Base-by-base conservation (phyloP, 352 stramenopile genomes). In the Thraustochytrium striatum region DNA sequence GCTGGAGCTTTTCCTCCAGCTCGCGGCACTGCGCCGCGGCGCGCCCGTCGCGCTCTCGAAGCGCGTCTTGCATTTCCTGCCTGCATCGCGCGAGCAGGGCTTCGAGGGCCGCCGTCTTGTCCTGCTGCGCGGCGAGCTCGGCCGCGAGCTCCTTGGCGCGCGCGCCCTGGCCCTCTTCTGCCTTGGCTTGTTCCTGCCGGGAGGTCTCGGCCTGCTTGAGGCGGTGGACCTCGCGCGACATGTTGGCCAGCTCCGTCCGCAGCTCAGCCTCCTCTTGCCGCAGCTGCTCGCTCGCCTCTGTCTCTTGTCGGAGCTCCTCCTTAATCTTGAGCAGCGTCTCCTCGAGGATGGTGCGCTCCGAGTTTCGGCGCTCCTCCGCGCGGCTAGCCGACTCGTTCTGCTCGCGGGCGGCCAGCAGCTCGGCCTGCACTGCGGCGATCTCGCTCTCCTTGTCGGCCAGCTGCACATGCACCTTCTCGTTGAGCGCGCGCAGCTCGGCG, bases 271-370 rank as follows among this genome's bases (percentile, higher is more conserved):
- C 35, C 36, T 79, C 69, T 1, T 50, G 39, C n/a, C 69, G 69
- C 41, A 79, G 28, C 55, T 52, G 39, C 3, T 62, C 69, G 35
- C 13, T 30, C 8, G 16, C 19, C 13, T 47, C 69, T 5, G 47
- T 30, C 69, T 79, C 69, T 8, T n/a, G 39, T 36, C n/a, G 35
- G 8, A 79, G 69, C 32, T 79, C 69, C 44, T 65, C 36, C 32
- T 70, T 69, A 9, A 50, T 13, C 11, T 62, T 53, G 13, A 32
- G n/a, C 0, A 50, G 28, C 11, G 32, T 33, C 35, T 33, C 16
- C 13, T 79, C 69, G n/a, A 73, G 43, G 13, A 79, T 38, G 21
- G 57, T 33, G 30, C 47, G 39, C 55, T 79, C 69, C 30, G 69
- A 9, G 32, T 3, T 25, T 9, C 43, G 25, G 43, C 69, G 69